Percentiles rank a stretch among this genome's conserved stretches.
Conservation (phyloP, 176 grass and related monocot species). For the Aegilops umbellulata region DNA sequence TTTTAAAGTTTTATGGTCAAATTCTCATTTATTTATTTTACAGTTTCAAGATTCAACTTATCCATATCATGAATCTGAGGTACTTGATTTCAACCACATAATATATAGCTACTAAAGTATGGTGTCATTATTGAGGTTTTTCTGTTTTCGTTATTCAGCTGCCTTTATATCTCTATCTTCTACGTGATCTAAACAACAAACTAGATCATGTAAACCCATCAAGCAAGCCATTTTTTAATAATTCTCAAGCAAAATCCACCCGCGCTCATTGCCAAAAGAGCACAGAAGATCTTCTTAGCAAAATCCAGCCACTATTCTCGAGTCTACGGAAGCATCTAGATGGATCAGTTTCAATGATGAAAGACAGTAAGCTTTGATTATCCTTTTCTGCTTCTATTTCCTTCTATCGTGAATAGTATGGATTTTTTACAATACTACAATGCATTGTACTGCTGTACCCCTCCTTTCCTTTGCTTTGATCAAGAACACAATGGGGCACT, state of each 20-base stretch:
- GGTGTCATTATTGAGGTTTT: slow-evolving; percentile 28
- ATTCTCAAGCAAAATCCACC: slow-evolving; percentile 41
- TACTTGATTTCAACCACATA: slow-evolving; percentile 46
- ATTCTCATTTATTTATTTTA: slow-evolving; percentile 17
- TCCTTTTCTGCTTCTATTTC: slow-evolving; percentile 13
- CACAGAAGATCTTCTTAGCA: slow-evolving; percentile 58
- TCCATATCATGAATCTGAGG: slow-evolving; percentile 76
- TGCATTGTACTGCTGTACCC: neutral
- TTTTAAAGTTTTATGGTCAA: neutral
- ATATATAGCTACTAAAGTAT: slow-evolving; percentile 34
- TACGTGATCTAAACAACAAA: slow-evolving; percentile 75
- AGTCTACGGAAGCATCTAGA: slow-evolving; percentile 76
- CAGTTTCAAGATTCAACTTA: slow-evolving; percentile 55
- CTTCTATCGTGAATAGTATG: neutral
- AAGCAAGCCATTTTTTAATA: slow-evolving; percentile 39
- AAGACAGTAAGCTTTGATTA: slow-evolving; percentile 48
- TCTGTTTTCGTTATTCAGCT: slow-evolving; percentile 52
- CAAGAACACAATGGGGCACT: neutral
- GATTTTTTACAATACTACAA: neutral
- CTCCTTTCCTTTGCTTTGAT: neutral
- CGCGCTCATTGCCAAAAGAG: slow-evolving; percentile 32
- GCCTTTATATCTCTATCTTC: slow-evolving; percentile 74
- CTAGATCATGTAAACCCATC: slow-evolving; percentile 52
- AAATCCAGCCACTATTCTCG: slow-evolving; percentile 60
- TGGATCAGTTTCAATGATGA: slow-evolving; percentile 66